Evolutionary conservation across 2,329 filamentous ascomycete species (phyloP).

Genomic region (Paraphoma sp.): DNA sequence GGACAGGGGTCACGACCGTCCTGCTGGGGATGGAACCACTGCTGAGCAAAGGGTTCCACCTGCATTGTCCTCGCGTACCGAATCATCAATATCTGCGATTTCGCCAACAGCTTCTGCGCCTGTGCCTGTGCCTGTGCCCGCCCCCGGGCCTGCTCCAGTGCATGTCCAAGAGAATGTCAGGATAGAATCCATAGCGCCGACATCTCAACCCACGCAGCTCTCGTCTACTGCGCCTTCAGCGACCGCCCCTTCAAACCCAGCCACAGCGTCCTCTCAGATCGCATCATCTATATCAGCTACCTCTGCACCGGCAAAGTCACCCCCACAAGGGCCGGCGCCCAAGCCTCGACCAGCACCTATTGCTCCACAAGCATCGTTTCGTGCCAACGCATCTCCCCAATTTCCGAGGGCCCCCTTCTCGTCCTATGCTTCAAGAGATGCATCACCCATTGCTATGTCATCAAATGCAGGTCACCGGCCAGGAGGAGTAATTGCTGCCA

Average conservation of each 20-base stretch:
- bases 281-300: slow-evolving; percentile 5
- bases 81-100: slow-evolving; percentile 3
- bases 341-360: slow-evolving; percentile 37
- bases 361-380: slow-evolving; percentile 41
- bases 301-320: slow-evolving; percentile 27
- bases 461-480: slow-evolving; percentile 33
- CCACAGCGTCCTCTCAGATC: slow-evolving; percentile 3
- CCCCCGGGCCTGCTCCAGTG: slow-evolving; percentile 9
- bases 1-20: slow-evolving; percentile 40
- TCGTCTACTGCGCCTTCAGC: slow-evolving; percentile 10
- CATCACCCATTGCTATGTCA: slow-evolving; percentile 35
- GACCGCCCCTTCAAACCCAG: background rate
- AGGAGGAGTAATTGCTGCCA: slow-evolving; percentile 26
- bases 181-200: slow-evolving; percentile 19
- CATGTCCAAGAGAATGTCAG: slow-evolving; percentile 2
- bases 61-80: slow-evolving; percentile 28
- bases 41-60: slow-evolving; percentile 26
- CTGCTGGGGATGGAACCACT: slow-evolving; percentile 20
- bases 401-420: slow-evolving; percentile 37
- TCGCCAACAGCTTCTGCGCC: slow-evolving; percentile 20
- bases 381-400: slow-evolving; percentile 41
- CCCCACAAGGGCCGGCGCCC: slow-evolving; percentile 38
- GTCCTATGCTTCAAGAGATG: slow-evolving; percentile 32
- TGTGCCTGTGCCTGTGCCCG: slow-evolving; percentile 7
- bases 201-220: slow-evolving; percentile 5